These are phyloP conservation scores for Talaromyces borbonicus DNA, from an alignment of 495 filamentous ascomycete genomes.

Conservation along the genomic window DNA sequence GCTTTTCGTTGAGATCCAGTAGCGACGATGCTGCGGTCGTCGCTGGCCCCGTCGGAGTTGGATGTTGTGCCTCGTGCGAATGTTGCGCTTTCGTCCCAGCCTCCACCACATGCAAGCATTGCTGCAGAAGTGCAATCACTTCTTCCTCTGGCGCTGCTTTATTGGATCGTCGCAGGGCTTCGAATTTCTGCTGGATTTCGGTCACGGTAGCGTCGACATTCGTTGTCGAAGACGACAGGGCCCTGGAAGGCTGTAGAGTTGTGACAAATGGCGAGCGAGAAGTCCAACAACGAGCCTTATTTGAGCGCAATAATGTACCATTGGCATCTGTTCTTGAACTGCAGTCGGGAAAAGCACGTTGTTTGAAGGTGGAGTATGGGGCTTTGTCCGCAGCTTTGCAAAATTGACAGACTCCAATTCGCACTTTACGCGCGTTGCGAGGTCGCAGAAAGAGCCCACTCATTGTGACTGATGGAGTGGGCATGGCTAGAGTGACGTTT, in stretches of 20 bases:
- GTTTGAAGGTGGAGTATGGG: background rate
- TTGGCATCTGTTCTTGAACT: background rate
- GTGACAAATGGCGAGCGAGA: background rate
- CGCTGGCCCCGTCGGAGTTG: background rate
- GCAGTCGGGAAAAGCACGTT: background rate
- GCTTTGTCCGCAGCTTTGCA: constrained; percentile 16
- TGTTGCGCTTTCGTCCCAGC: constrained; percentile 22
- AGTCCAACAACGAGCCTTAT: too few species aligned
- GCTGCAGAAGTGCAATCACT: constrained; percentile 30
- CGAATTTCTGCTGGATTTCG: constrained; percentile 19
- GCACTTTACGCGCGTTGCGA: constrained; percentile 15
- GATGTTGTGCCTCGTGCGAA: constrained; percentile 11
- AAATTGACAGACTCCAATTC: constrained; percentile 27
- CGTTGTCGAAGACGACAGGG: background rate
- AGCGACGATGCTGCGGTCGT: constrained; percentile 38
- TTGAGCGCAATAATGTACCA: background rate
- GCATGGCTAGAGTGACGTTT: background rate
- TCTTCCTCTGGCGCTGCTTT: constrained; percentile 29
- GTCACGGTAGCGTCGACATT: constrained; percentile 14
- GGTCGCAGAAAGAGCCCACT: constrained; percentile 24
- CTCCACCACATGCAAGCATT: constrained; percentile 35
- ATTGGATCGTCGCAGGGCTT: constrained; percentile 21
- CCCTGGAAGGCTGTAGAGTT: background rate
- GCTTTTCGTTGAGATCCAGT: constrained; percentile 42
- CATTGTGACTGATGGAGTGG: constrained; percentile 24